Evolutionary conservation across 2,329 filamentous ascomycete species (phyloP), one percentile per base, ranked within the genome.

Genomic region (Metarhizium humberi): DNA sequence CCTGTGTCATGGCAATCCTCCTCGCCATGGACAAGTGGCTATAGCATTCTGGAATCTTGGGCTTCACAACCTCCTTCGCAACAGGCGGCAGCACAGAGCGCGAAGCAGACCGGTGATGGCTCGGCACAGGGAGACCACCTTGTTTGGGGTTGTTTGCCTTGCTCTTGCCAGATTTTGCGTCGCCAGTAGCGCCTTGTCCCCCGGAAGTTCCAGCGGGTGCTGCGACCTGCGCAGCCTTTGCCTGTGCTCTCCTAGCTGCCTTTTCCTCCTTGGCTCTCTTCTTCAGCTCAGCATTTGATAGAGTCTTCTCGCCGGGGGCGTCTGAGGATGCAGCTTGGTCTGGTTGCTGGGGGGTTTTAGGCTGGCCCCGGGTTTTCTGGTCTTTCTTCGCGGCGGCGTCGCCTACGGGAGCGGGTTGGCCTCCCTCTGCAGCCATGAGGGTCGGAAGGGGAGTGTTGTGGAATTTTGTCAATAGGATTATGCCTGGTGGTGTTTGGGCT

Each of bases 181-280:
- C 72, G 60, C 55, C 69, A 61, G 53, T 70, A 61, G 60, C 57
- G 32, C 71, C 66, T 11, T 73, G 73, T 20, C 45, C 20, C 18
- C 46, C 53, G 8, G 46, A 20, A 32, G 53, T 13, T 3, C 20
- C 54, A 10, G 53, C 25, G 20, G 69, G 68, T 55, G 71, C 71
- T 2, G 75, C 71, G 34, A 67, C 67, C 59, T 80, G 79, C 4
- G 78, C 75, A 34, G 76, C 75, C 67, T 86, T 90, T 64, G 79
- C 82, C 66, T 85, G 85, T 51, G 88, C 90, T 74, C 92, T 81
- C 58, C 90, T 80, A 50, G 91, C 91, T 53, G 88, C 87, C 75
- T 96, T 97, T 69, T 96, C 92, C 36, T 90, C 92, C 70, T 96
- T 92, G 58, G 87, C 87, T 68, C 84, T 85, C 65, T 92, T 92